phyloP scores from a whole-genome alignment of 2,329 filamentous ascomycete species.

The Penicillium sp. region DNA sequence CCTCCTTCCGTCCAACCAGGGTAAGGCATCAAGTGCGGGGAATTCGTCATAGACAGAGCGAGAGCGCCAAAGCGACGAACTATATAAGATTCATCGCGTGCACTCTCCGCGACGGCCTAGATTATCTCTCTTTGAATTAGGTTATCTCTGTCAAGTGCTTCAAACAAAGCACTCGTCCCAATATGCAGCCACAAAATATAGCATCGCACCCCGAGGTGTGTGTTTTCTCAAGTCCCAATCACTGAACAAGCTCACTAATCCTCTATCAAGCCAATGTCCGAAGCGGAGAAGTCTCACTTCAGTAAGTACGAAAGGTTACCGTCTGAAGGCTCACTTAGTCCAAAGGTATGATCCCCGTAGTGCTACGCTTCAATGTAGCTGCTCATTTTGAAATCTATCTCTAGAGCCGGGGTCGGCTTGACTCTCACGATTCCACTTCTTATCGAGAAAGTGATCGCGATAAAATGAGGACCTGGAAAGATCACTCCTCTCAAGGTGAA shows the following conservation, averaged over 20 bases:
- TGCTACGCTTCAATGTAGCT: background rate
- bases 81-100: background rate
- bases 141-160: background rate
- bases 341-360: background rate
- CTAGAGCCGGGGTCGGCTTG: background rate
- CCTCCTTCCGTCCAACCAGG: background rate
- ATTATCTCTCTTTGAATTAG: too few species aligned
- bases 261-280: background rate
- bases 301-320: constrained; percentile 1
- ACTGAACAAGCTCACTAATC: background rate
- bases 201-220: background rate
- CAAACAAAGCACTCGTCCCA: background rate
- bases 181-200: background rate
- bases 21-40: background rate
- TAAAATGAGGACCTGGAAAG: too few species aligned
- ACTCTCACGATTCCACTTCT: background rate
- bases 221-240: too few species aligned
- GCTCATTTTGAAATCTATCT: background rate
- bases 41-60: background rate
- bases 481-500: background rate
- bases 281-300: background rate
- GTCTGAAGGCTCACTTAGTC: background rate
- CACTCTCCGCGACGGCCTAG: background rate
- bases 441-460: background rate
- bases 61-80: background rate